Evolutionary conservation across 805 yeast genomes (phyloP), one percentile per base, ranked within the genome.

Genomic region (Metschnikowia amazonensis): DNA sequence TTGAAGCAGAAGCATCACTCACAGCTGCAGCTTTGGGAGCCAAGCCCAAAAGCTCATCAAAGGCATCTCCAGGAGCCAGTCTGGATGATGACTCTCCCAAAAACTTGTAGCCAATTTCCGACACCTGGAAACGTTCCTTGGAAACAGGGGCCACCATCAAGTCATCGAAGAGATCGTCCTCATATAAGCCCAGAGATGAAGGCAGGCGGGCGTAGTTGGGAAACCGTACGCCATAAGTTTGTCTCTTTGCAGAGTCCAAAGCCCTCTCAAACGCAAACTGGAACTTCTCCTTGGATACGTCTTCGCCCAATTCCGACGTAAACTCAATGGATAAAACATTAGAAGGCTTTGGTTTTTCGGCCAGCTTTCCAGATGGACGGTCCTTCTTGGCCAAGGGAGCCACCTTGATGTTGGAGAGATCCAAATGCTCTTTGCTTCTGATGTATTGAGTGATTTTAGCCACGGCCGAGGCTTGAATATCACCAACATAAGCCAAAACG

Each of bases 401-500:
- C 40, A 76, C 53, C 42, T 77, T 76, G 50, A 89, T 80, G 63
- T 84, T 79, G 34, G 88, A 76, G 48, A 89, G 70, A 61, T 90
- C 96, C 52, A 89, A 70, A 56, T 79, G 82, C 50, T 78, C 76
- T 51, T 76, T 76, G 28, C 74, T 64, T 42, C 76, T 70, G 51
- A 90, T 65, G 59, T 70, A 82, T 25, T 77, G 67, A 5, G 86
- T 72, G 47, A 90, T 73, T 17, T 67, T 62, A 16, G 65, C 57
- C 20, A 81, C 80, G 5, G 83, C 67, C 7, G 77, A 81, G 31
- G 69, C 57, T 9, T 87, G 66, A 44, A 90, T 85, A 49, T 77
- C 66, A 24, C 98, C 97, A 43, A 90, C 59, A 60, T 79, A 81
- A 0, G 95, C 94, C 53, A 90, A 74, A 1, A 90, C 92, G 64